Base-by-base conservation (phyloP, 108 stramenopile genomes). In the Aureococcus anophagefferens region DNA sequence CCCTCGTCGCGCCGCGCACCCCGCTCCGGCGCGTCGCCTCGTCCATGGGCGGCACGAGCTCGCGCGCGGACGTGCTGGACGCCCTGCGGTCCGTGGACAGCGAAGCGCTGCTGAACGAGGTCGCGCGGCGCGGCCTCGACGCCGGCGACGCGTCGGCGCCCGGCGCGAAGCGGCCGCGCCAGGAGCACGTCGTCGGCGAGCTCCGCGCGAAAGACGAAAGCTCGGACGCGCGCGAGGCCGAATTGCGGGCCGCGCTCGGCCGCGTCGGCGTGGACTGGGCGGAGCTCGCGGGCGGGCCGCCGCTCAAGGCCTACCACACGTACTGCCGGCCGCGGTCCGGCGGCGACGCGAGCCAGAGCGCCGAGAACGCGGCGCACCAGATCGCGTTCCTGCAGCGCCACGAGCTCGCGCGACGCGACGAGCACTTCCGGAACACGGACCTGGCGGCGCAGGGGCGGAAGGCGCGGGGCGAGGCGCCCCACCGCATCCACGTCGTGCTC, bases 401-500 rank as follows among this genome's bases (percentile, higher is more conserved):
- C 51, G 51, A 59, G 51, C 51, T 59, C 17, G 51, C 51, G 17
- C 17, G 51, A 16, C 17, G 51, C 21, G 51, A 18, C 7, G 25
- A 3, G 21, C 51, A 25, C 51, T 11, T 59, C 21, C 51, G 51
- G 51, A 59, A 59, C 25, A 59, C 51, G 7, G 51, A 59, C 25
- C 3, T 25, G 3, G 51, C 51, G 21, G 51, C 51, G 25, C 51
- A 59, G 51, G 51, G 7, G 51, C 51, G 51, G 21, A 3, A 11
- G 21, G 51, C 51, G 21, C 7, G 7, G 1, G 51, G 51, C 13
- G 0, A 9, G 25, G 25, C 4, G 35, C 71, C 35, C 11, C 51
- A 71, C 63, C 36, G 30, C 32, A 4, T 71, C 28, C 30, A 31
- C 3, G 30, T 94, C 21, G 75, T 94, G 15, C 72, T 94, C 62